Base-by-base conservation (phyloP, 176 grass and related monocot species). In the Oropetium thomaeum region DNA sequence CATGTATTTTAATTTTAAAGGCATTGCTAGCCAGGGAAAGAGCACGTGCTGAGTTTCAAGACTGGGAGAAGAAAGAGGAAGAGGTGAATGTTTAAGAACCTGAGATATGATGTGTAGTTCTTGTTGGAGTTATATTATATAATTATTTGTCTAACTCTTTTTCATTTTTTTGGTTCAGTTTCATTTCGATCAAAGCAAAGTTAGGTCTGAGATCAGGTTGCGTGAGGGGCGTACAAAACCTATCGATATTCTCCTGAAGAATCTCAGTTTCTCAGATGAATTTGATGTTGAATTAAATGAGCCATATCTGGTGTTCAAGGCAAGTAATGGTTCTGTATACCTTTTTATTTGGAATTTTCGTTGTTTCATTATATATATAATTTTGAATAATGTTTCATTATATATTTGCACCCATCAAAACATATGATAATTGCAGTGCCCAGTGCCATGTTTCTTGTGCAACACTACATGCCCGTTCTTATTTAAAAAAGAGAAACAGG, bases 21-120 rank as follows among this genome's bases (percentile, higher is more conserved):
- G 76, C 76, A 73, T 65, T 98, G 67, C 52, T 98, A 82, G 91
- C 91, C 37, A 95, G 96, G 76, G 96, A 95, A 80, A 85, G 96
- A 82, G 91, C 96, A 48, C 81, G 88, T 10, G 96, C 91, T 5
- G 96, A 99, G 77, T 99, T 95, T 84, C 91, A 95, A 81, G 91
- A 99, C 62, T 99, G 91, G 96, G 96, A 99, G 65, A 99, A 99
- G 91, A 99, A 99, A 86, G 96, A 99, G 66, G 96, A 99, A 95
- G 96, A 99, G 87, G 96, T 95, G 54, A 19, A n/a, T 67, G 74
- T 40, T 53, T 77, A 48, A 69, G 16, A 81, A 42, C 72, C 31
- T 76, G 31, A 68, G 32, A 27, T 33, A 58, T 49, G 6, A 47
- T 12, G 49, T 84, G 25, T 43, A 48, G 4, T 19, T 65, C 45